Base-by-base conservation (phyloP, 1,139 yeast genomes). In the Pichia sp. region DNA sequence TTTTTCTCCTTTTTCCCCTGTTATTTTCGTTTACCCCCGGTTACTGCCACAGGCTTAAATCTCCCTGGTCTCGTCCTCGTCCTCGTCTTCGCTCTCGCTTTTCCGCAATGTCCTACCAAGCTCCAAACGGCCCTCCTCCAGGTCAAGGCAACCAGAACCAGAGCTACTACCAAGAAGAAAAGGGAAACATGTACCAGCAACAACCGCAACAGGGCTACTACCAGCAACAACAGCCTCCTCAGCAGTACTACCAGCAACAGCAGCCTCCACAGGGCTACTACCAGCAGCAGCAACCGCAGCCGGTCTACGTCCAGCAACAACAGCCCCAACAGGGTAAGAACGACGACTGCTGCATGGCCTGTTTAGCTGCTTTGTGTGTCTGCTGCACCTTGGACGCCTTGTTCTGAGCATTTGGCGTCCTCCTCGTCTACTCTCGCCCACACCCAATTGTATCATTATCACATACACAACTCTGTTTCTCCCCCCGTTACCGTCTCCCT, bases 301-400 rank as follows among this genome's bases (percentile, higher is more conserved):
- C 87, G 0, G 76, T 82, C 63, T 83, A 83, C 58, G 87, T 83
- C 12, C 87, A 82, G 62, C 87, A 82, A 62, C 85, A 80, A 60
- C 78, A 69, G 52, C 75, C 73, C 3, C 71, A 70, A 30, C 69
- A 69, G 23, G 66, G 67, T 44, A 74, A 73, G 47, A 69, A 70
- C 54, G 64, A 65, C 21, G 79, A 75, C 52, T 84, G 89, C 68
- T 74, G 83, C 63, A 75, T 81, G 69, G 90, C 82, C 4, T 85
- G 90, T 71, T 72, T 84, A 60, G 89, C 83, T 28, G 89, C 87
- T 10, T 60, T 83, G 68, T 85, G 91, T 79, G 62, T 84, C 58
- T 85, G 93, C 67, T 84, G 87, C 69, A 81, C 90, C 5, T 71
- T 85, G 61, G 90, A 85, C 64, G 79, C 83, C 63, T 61, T 85